Evolutionary conservation across 176 grass and related monocot species (phyloP), one percentile per base, ranked within the genome.

Genomic region (Avena eriantha): DNA sequence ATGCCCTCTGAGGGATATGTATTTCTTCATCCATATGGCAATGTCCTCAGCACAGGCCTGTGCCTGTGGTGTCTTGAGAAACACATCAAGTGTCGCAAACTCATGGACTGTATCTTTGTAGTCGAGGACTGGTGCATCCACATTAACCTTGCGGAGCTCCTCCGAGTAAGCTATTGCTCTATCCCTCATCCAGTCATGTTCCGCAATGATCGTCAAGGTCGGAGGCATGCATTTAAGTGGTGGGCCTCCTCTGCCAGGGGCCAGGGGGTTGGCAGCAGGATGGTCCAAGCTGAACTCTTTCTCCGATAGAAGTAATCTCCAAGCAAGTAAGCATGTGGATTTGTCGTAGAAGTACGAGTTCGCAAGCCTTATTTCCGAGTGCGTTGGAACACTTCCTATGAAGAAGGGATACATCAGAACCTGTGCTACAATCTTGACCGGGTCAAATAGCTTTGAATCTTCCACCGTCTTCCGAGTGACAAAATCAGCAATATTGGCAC

Each of bases 391-490:
- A 24, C 85, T 93, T 73, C 93, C 93, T 73, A 92, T 86, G 86
- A 98, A 95, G 87, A 98, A 98, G 43, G 96, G 96, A 87, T 98
- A 98, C 96, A 98, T 94, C 58, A 98, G 86, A 84, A 95, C 96
- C 78, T 98, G 96, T 9, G 96, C 96, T 4, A 98, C 93, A 26
- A 98, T 79, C 90, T 94, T 98, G 10, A 98, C 70, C 51, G 96
- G 93, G 5, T 93, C 69, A 78, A 95, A 94, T 64, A 80, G 82
- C 69, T 93, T 95, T 36, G 88, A 82, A 61, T 88, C 82, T 56
- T 95, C 90, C 3, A 92, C 81, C 29, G 79, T 86, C 70, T 93
- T 98, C 58, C 88, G 80, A 87, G 96, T 91, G 29, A 98, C 96
- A 79, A 79, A 95, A 87, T 95, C 89, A 47, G 95, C 91, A 80